A percentile compares a stretch with the other conserved stretches of the same genome.
Conservation (phyloP, 768 basidiomycete species). For the Thelephora ganbajun region DNA sequence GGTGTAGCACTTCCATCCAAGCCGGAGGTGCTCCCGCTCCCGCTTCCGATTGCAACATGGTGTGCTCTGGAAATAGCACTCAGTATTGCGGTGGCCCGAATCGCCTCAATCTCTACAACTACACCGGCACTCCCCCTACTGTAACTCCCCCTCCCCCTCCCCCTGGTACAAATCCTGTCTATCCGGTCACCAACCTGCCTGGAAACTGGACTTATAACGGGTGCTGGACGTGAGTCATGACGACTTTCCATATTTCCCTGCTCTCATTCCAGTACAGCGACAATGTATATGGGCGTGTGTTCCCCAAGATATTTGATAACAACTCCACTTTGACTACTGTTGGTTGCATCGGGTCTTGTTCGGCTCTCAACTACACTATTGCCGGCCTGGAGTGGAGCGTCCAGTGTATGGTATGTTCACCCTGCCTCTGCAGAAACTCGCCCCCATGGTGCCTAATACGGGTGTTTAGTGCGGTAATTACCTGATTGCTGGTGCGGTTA, state of each 20-base stretch:
- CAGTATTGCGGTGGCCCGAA: constrained; percentile 68
- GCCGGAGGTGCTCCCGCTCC: constrained; percentile 34
- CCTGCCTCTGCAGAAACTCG: background rate
- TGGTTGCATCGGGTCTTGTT: constrained; percentile 48
- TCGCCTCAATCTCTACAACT: constrained; percentile 51
- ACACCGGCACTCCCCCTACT: constrained; percentile 42
- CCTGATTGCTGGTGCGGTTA: constrained; percentile 45
- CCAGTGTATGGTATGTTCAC: constrained; percentile 30
- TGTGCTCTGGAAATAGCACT: constrained; percentile 43
- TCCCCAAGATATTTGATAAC: constrained; percentile 28
- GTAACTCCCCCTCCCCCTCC: constrained; percentile 9
- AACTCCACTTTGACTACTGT: constrained; percentile 37
- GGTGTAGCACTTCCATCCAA: constrained; percentile 13
- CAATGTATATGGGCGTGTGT: constrained; percentile 50
- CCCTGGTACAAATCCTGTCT: constrained; percentile 18
- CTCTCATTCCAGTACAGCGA: constrained; percentile 21
- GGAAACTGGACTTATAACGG: constrained; percentile 43
- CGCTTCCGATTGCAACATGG: constrained; percentile 49
- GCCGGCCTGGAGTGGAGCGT: constrained; percentile 56
- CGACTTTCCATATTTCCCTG: background rate
- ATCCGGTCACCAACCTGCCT: constrained; percentile 41
- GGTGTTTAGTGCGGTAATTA: constrained; percentile 51
- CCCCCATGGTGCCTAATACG: constrained; percentile 1
- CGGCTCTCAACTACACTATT: constrained; percentile 38
- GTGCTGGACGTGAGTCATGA: constrained; percentile 42